Conservation (phyloP, 2,329 filamentous ascomycete species). For the Microdochium bolleyi region DNA sequence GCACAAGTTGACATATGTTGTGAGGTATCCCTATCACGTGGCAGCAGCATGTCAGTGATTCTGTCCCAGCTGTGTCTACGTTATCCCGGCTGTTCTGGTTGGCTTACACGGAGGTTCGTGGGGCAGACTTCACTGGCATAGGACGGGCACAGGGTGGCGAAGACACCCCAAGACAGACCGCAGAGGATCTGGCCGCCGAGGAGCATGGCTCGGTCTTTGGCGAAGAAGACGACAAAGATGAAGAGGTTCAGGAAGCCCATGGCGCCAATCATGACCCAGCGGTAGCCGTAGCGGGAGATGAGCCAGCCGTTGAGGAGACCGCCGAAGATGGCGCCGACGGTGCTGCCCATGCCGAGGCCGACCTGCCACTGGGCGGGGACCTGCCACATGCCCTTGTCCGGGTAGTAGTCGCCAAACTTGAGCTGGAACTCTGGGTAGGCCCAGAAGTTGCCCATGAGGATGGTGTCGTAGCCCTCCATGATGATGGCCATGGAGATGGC, state of each 20-base stretch:
- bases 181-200: slow-evolving; percentile 20
- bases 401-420: slow-evolving; percentile 18
- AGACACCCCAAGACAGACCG: slow-evolving; percentile 21
- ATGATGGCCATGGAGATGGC: slow-evolving; percentile 21
- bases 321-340: slow-evolving; percentile 18
- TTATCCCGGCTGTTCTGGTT: not conserved
- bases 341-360: slow-evolving; percentile 18
- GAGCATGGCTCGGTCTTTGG: slow-evolving; percentile 11
- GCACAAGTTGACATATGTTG: slow-evolving; percentile 36
- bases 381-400: slow-evolving; percentile 11
- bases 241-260: slow-evolving; percentile 17
- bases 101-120: slow-evolving; percentile 15
- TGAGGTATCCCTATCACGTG: slow-evolving; percentile 22
- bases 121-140: slow-evolving; percentile 26
- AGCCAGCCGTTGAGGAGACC: slow-evolving; percentile 19
- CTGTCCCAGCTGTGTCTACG: not conserved
- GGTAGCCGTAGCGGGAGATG: slow-evolving; percentile 17
- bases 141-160: slow-evolving; percentile 20
- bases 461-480: slow-evolving; percentile 23
- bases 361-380: slow-evolving; percentile 20
- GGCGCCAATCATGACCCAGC: slow-evolving; percentile 19
- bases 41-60: not conserved
- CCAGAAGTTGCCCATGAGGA: slow-evolving; percentile 21
- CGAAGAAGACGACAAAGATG: slow-evolving; percentile 19
- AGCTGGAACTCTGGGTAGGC: slow-evolving; percentile 19